Conservation (phyloP, 495 filamentous ascomycete genomes). For the Cercophora sp. region DNA sequence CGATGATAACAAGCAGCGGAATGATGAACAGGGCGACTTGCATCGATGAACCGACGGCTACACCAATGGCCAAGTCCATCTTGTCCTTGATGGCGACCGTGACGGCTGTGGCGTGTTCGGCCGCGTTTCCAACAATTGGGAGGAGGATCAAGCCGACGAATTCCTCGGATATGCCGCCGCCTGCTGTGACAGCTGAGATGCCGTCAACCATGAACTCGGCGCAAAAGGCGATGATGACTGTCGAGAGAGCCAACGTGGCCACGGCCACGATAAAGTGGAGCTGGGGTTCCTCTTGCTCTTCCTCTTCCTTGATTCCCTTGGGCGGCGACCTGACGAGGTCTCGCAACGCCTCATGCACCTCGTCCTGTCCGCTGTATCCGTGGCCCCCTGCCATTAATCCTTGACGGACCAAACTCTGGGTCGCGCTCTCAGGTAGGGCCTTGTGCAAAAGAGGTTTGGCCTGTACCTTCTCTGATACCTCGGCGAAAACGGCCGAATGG, state of each 20-base stretch:
- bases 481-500: conserved; percentile 70
- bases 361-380: conserved; percentile 30
- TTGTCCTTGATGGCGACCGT: conserved; percentile 86
- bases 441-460: conserved; percentile 35
- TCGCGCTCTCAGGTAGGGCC: conserved; percentile 54
- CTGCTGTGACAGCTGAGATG: conserved; percentile 64
- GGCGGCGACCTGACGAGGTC: conserved; percentile 11
- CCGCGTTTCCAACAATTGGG: conserved; percentile 87
- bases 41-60: conserved; percentile 81
- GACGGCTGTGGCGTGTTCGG: conserved; percentile 82
- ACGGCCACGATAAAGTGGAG: conserved; percentile 66
- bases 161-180: conserved; percentile 58
- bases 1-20: conserved; percentile 72
- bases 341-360: conserved; percentile 30
- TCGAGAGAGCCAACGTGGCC: conserved; percentile 64
- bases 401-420: conserved; percentile 55
- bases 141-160: conserved; percentile 83
- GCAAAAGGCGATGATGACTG: conserved; percentile 78
- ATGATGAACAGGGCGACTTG: conserved; percentile 80
- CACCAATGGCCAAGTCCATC: conserved; percentile 84
- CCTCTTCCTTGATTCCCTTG: background rate
- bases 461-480: conserved; percentile 63
- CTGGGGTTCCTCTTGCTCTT: conserved; percentile 44
- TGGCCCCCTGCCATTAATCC: conserved; percentile 48
- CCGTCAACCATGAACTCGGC: conserved; percentile 85